Percentiles rank a stretch among this genome's conserved stretches.
phyloP scores from a whole-genome alignment of 2,329 filamentous ascomycete genomes.

The Sclerotinia trifoliorum region DNA sequence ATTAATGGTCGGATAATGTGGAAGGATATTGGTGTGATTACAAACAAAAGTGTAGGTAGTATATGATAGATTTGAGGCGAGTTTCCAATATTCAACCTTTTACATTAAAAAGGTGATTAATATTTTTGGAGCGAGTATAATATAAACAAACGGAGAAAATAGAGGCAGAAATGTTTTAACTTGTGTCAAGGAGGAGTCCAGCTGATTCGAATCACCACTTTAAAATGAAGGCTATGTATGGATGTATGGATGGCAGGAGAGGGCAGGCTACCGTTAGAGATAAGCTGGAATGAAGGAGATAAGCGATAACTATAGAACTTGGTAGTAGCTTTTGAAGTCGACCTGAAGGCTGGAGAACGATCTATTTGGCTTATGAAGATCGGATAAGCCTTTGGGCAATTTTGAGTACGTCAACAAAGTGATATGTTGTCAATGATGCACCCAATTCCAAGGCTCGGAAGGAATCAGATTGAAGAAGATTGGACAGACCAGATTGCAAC shows the following conservation, averaged over 20 bases:
- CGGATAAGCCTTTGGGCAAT: conserved; percentile 11
- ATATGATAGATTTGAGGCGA: background rate
- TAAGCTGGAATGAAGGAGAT: conserved; percentile 3
- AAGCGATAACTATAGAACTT: background rate
- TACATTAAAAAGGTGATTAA: background rate
- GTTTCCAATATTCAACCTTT: background rate
- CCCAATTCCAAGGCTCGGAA: background rate
- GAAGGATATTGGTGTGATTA: background rate
- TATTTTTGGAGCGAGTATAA: too few relatives aligned
- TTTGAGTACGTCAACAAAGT: conserved; percentile 2
- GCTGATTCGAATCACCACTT: too few relatives aligned
- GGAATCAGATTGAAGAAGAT: background rate
- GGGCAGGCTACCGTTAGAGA: background rate
- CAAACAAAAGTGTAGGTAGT: background rate
- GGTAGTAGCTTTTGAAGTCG: background rate
- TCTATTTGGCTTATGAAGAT: background rate
- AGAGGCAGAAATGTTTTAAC: background rate
- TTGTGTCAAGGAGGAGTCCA: too few relatives aligned
- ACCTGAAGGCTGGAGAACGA: background rate
- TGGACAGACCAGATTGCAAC: background rate
- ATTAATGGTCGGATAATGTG: background rate
- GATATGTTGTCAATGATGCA: conserved; percentile 3
- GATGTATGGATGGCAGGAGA: too few relatives aligned
- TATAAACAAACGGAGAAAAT: too few relatives aligned
- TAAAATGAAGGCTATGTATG: too few relatives aligned